phyloP scores from a whole-genome alignment of 2,329 filamentous ascomycete genomes.

The Beauveria caledonica region DNA sequence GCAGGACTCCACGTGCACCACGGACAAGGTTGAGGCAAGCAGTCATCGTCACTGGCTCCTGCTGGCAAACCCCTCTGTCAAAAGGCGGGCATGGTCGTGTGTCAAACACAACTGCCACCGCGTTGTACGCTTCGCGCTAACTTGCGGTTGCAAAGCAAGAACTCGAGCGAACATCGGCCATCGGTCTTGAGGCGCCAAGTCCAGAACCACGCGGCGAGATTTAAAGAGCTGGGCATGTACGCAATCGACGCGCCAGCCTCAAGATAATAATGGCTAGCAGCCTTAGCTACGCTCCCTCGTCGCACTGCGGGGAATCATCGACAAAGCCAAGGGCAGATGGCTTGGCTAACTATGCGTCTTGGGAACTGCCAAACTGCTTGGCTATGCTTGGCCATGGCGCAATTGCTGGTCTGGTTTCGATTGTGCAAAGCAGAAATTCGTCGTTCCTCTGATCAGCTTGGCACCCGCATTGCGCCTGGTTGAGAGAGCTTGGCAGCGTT shows the following conservation, averaged over 20 bases:
- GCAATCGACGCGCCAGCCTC: neutral
- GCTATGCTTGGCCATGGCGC: neutral
- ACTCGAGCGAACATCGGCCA: neutral
- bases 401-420: neutral
- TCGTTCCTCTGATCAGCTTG: neutral
- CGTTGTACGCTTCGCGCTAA: too few species aligned
- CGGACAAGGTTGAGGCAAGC: neutral
- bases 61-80: neutral
- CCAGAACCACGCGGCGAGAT: neutral
- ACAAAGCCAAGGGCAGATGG: neutral
- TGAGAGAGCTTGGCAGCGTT: neutral
- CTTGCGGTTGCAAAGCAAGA: too few species aligned
- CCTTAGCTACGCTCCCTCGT: neutral
- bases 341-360: neutral
- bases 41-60: neutral
- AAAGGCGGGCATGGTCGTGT: neutral
- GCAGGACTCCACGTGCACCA: neutral
- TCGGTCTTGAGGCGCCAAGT: neutral
- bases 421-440: neutral
- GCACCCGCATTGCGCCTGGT: conserved; percentile 4
- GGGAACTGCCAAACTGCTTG: neutral
- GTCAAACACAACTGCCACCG: neutral
- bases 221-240: neutral
- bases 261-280: neutral
- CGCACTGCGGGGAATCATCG: neutral